Evolutionary conservation across 805 yeast species (phyloP), one percentile per base, ranked within the genome.

Genomic region (Schizosaccharomyces lindneri): DNA sequence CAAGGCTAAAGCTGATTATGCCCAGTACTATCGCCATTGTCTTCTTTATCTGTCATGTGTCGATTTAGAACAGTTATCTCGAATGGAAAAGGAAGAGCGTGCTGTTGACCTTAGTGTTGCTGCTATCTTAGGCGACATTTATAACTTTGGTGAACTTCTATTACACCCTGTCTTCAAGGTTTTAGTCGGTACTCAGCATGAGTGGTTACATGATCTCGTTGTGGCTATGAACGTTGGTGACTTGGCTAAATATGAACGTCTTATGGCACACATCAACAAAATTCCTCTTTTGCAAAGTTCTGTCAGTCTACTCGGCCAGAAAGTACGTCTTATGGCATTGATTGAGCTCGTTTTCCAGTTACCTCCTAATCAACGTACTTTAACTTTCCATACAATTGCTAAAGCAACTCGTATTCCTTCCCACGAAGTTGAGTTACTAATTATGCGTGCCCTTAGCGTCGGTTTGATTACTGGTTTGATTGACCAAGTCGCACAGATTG

Each of bases 101-200:
- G 85, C 87, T 1, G 81, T 82, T 67, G 95, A 90, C 66, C 79
- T 90, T 66, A 79, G 90, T 63, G 76, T 87, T 59, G 82, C 95
- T 41, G 97, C 97, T 0, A 74, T 93, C 63, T 76, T 90, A 67
- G 97, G 97, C 60, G 95, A 88, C 69, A 86, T 90, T 67, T 93
- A 87, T 76, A 93, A 90, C 74, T 93, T 93, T 72, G 97, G 97
- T 61, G 98, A 93, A 73, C 79, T 93, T 65, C 78, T 93, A 64
- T 81, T 88, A 70, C 97, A 90, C 72, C 95, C 93, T 55, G 81
- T 90, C 59, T 78, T 88, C 71, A 70, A 74, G 55, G 71, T 75
- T 48, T 76, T 84, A 55, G 73, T 73, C 32, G 76, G 74, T 61
- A 71, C 79, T 51, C 74, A 74, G 57, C 79, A 79, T 70, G 71